Evolutionary conservation across 345 rosid species (phyloP).

Genomic region (Combretum micranthum): DNA sequence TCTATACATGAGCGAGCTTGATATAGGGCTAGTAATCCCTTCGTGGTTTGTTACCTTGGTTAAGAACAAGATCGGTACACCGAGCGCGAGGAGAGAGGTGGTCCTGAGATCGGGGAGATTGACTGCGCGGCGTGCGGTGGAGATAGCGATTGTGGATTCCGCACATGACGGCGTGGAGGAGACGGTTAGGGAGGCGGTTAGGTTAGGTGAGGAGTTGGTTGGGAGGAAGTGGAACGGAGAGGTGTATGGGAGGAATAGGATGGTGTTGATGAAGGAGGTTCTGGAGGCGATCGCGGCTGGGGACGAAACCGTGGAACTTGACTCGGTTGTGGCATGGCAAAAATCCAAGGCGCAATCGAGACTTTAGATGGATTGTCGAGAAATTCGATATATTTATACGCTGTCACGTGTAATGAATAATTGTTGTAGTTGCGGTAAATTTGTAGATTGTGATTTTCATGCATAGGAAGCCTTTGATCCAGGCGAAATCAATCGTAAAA

Average conservation of each 20-base stretch:
- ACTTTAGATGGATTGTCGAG: no score
- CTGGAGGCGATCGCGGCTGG: slow-evolving; percentile 6
- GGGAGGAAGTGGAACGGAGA: slow-evolving; percentile 35
- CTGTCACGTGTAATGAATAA: no score
- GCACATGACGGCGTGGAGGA: slow-evolving; percentile 38
- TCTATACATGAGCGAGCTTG: slow-evolving; percentile 71
- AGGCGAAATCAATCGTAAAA: no score
- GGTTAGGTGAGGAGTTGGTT: slow-evolving; percentile 35
- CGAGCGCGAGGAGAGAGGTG: slow-evolving; percentile 32
- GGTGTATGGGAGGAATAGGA: slow-evolving; percentile 46
- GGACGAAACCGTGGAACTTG: not conserved
- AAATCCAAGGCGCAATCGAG: no score
- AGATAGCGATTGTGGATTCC: slow-evolving; percentile 43
- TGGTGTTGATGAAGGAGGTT: slow-evolving; percentile 22
- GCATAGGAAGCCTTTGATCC: no score
- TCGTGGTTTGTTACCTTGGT: slow-evolving; percentile 35
- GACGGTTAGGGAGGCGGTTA: slow-evolving; percentile 39
- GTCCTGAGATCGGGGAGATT: slow-evolving; percentile 45
- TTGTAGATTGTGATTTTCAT: no score
- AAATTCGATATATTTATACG: no score
- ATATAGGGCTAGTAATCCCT: slow-evolving; percentile 38
- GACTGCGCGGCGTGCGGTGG: slow-evolving; percentile 38
- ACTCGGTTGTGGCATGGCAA: no score
- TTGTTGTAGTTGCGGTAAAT: no score
- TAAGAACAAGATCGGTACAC: slow-evolving; percentile 29